Evolutionary conservation across 306 rosid species (phyloP), one percentile per base, ranked within the genome.

Genomic region (Hippophae gyantsensis): DNA sequence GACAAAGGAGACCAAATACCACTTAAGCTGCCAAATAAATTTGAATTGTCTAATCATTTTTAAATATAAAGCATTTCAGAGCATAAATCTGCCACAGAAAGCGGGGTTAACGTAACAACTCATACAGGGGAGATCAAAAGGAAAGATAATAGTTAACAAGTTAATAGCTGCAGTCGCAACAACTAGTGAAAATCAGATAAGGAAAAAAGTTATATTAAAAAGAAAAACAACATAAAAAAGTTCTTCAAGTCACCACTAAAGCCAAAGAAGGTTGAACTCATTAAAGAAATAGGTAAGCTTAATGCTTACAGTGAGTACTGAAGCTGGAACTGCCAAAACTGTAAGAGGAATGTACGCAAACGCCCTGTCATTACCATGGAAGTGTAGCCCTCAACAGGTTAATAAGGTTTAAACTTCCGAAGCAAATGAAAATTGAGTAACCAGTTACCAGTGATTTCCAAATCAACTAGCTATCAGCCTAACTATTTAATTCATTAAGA

Each of bases 281-380:
- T 32, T 32, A 2, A 32, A 32, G 38, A 32, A 32, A 32, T 32
- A 32, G 38, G 38, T 32, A 48, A 48, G 5, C 52, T 12, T 48
- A 1, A 48, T 13, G 52, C 52, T 62, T 84, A 90, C 97, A 6
- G 94, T 87, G 42, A 90, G 85, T 50, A 90, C 86, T 54, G 95
- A 79, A 52, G 97, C 94, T 25, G 97, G 97, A 66, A 90, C 94
- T 42, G 95, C 89, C 78, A 90, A 76, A 68, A 90, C 60, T 6
- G 97, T 90, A 78, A 90, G 65, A 48, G 97, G 97, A 77, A 90
- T 74, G 73, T 90, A 90, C 6, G 94, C 94, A 68, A 74, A 58
- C 13, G 82, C 82, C 86, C 96, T 90, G 94, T 57, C 18, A 60
- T 55, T 48, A 71, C 46, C 57, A 42, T 63, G 13, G 51, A 61